Conservation (phyloP, 768 basidiomycete genomes). For the Termitomyces sp. region DNA sequence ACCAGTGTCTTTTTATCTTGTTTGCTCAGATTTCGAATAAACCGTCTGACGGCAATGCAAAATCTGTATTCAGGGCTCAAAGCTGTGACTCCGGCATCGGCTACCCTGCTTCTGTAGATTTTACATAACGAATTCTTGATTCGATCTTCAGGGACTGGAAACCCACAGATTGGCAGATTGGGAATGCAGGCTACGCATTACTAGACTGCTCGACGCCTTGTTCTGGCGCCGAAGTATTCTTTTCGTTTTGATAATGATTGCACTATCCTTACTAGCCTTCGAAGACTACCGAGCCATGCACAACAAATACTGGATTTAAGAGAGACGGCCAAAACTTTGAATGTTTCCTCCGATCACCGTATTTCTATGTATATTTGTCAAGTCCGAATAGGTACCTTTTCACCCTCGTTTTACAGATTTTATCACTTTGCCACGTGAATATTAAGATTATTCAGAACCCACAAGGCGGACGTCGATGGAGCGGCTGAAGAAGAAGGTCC, state of each 20-base stretch:
- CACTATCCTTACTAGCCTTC: neutral
- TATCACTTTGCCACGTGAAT: neutral
- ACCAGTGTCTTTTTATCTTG: neutral
- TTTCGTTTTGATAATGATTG: neutral
- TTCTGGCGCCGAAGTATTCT: neutral
- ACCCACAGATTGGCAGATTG: neutral
- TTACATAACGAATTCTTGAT: neutral
- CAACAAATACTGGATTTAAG: neutral
- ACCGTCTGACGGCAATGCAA: neutral
- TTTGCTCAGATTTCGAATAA: neutral
- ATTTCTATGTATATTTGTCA: neutral
- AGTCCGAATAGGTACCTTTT: neutral
- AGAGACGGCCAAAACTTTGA: neutral
- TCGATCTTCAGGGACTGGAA: neutral
- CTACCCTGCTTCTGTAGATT: too few species aligned
- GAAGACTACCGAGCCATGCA: neutral
- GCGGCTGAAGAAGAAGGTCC: neutral
- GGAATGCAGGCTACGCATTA: too few species aligned
- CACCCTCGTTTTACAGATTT: neutral
- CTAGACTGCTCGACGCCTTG: too few species aligned
- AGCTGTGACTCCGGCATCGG: neutral
- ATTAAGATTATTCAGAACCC: neutral
- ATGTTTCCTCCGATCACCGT: neutral
- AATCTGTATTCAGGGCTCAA: neutral
- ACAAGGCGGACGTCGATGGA: neutral